Evolutionary conservation across 1,284 basidiomycete species (phyloP).

Genomic region (Boletellus deceptivus): DNA sequence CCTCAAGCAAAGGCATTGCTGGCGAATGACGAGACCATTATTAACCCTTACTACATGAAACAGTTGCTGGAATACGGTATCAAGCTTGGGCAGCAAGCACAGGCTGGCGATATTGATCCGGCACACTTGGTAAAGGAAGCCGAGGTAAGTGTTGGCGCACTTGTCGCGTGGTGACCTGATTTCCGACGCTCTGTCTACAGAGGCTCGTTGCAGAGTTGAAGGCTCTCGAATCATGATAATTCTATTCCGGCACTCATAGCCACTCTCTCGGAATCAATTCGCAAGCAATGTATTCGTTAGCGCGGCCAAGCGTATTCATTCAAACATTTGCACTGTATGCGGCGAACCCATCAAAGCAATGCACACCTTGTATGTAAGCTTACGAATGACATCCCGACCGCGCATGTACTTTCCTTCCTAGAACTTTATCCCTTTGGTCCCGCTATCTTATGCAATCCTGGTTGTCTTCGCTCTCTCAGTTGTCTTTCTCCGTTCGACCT

Average conservation of each 20-base stretch:
- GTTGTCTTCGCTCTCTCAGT: slow-evolving; percentile 21
- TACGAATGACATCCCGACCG: slow-evolving; percentile 18
- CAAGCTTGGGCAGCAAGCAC: slow-evolving; percentile 44
- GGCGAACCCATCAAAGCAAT: slow-evolving; percentile 26
- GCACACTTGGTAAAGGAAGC: slow-evolving; percentile 46
- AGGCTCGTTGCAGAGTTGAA: slow-evolving; percentile 39
- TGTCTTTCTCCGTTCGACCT: slow-evolving; percentile 9
- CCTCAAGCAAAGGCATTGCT: slow-evolving; percentile 38
- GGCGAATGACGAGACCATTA: slow-evolving; percentile 60
- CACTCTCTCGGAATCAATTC: slow-evolving; percentile 14
- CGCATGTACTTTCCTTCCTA: slow-evolving; percentile 27
- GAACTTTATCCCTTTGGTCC: slow-evolving; percentile 14
- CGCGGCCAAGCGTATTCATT: slow-evolving; percentile 22
- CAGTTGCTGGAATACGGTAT: slow-evolving; percentile 69
- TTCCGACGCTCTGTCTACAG: slow-evolving; percentile 14
- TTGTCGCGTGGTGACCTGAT: neutral
- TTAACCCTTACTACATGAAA: slow-evolving; percentile 71
- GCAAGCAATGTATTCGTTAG: slow-evolving; percentile 30
- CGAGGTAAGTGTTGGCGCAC: slow-evolving; percentile 39
- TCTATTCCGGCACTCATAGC: slow-evolving; percentile 1
- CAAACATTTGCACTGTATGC: slow-evolving; percentile 30
- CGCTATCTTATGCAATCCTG: slow-evolving; percentile 19
- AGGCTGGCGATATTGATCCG: slow-evolving; percentile 37
- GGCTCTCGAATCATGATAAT: slow-evolving; percentile 33
- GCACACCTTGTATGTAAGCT: slow-evolving; percentile 30